A percentile compares a stretch with the other conserved stretches of the same genome.
Conservation (phyloP, 257 asterid genomes). For the Lantana camara region DNA sequence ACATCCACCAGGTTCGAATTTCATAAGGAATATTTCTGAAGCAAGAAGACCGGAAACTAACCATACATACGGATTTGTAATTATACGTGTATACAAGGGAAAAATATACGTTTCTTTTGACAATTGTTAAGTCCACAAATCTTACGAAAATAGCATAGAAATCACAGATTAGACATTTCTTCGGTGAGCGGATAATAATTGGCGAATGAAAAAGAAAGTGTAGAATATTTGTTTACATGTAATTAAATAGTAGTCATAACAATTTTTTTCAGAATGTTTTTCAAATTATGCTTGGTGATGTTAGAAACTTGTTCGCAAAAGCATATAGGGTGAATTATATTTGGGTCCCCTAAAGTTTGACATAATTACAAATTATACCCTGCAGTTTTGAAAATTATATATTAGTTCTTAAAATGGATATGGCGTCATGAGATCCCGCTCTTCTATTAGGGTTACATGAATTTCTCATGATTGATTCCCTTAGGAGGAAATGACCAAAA, state of each 20-base stretch:
- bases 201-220: neutral
- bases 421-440: too few species aligned
- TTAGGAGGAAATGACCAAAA: too few species aligned
- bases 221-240: neutral
- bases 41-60: slow-evolving; percentile 18
- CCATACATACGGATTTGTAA: slow-evolving; percentile 28
- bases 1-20: slow-evolving; percentile 81
- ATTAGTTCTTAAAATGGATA: too few species aligned
- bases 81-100: slow-evolving; percentile 34
- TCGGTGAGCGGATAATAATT: neutral
- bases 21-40: slow-evolving; percentile 78
- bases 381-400: too few species aligned
- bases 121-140: slow-evolving; percentile 39
- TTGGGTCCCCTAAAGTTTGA: too few species aligned
- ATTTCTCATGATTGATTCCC: too few species aligned
- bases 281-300: too few species aligned
- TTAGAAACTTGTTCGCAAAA: too few species aligned
- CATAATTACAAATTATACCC: too few species aligned
- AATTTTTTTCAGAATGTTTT: too few species aligned
- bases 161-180: slow-evolving; percentile 23
- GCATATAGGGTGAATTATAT: too few species aligned
- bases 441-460: too few species aligned
- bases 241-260: slow-evolving; percentile 5
- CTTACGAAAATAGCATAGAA: slow-evolving; percentile 35
- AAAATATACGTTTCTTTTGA: slow-evolving; percentile 28